A percentile compares a stretch with the other conserved stretches of the same genome.
Conservation (phyloP, 768 basidiomycete genomes). For the Serendipita sp. region DNA sequence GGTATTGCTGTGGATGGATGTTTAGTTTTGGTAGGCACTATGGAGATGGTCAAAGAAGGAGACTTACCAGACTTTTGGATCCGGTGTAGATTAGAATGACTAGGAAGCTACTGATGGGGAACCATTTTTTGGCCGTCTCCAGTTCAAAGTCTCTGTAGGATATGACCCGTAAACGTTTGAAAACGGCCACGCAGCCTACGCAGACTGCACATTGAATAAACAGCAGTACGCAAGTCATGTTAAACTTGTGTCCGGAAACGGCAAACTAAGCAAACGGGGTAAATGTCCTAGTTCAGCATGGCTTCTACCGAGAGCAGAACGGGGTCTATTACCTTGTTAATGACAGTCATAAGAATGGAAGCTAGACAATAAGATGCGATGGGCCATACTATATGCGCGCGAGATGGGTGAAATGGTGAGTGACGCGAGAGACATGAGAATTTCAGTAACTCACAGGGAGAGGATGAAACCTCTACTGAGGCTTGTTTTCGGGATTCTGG, state of each 20-base stretch:
- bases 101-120: constrained; percentile 81
- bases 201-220: constrained; percentile 85
- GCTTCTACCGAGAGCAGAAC: neutral
- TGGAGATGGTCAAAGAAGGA: constrained; percentile 3
- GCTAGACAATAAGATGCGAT: constrained; percentile 82
- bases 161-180: constrained; percentile 64
- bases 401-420: neutral
- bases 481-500: neutral
- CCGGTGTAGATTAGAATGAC: constrained; percentile 96
- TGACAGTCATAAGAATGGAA: constrained; percentile 90
- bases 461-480: neutral
- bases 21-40: neutral
- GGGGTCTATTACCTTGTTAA: constrained; percentile 61
- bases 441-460: neutral
- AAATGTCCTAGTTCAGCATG: neutral
- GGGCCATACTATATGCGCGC: constrained; percentile 40
- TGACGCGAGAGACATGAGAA: neutral
- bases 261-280: constrained; percentile 45
- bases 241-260: constrained; percentile 82
- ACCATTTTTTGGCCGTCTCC: constrained; percentile 81
- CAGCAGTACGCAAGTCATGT: constrained; percentile 92
- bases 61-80: constrained; percentile 81
- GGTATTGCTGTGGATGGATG: constrained; percentile 54
- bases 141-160: constrained; percentile 70
- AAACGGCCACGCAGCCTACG: constrained; percentile 50